These are phyloP conservation scores for Rusavskia elegans DNA, from an alignment of 495 filamentous ascomycete species.

Conservation along the genomic window DNA sequence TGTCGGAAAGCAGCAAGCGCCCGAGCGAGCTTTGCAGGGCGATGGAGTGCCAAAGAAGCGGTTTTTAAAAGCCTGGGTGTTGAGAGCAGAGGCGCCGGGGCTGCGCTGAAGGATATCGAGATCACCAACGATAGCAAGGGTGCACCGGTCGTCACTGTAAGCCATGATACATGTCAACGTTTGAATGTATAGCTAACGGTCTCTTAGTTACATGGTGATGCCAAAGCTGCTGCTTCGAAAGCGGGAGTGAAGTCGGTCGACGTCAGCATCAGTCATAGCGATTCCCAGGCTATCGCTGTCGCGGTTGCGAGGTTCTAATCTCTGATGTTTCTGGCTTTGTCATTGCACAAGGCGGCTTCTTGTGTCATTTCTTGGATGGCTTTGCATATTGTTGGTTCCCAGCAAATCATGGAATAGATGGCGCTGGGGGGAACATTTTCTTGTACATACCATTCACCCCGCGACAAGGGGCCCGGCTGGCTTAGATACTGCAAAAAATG, in stretches of 20 bases:
- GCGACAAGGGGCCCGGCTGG: no score
- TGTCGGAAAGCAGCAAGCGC: conserved; percentile 63
- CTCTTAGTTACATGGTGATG: conserved; percentile 65
- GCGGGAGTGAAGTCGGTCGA: conserved; percentile 73
- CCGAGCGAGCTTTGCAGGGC: conserved; percentile 75
- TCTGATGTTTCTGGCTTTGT: neutral
- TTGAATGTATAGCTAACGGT: conserved; percentile 22
- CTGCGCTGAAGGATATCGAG: conserved; percentile 87
- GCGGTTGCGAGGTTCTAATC: conserved; percentile 58
- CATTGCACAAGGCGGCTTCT: no score
- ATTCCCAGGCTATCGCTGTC: conserved; percentile 81
- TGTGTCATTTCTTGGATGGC: no score
- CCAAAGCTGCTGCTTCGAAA: conserved; percentile 60
- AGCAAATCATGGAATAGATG: no score
- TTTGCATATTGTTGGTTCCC: no score
- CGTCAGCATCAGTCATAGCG: conserved; percentile 90
- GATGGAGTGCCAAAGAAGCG: conserved; percentile 95
- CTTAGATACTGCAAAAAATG: no score
- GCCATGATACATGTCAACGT: conserved; percentile 16
- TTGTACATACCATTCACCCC: no score
- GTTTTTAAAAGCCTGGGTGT: conserved; percentile 97
- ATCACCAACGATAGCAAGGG: conserved; percentile 66
- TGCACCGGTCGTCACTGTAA: conserved; percentile 70
- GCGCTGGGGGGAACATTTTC: no score
- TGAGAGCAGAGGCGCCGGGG: conserved; percentile 71